These are phyloP conservation scores for Xerocomus amazonicus DNA, from an alignment of 1,284 basidiomycete species.

Conservation along the genomic window DNA sequence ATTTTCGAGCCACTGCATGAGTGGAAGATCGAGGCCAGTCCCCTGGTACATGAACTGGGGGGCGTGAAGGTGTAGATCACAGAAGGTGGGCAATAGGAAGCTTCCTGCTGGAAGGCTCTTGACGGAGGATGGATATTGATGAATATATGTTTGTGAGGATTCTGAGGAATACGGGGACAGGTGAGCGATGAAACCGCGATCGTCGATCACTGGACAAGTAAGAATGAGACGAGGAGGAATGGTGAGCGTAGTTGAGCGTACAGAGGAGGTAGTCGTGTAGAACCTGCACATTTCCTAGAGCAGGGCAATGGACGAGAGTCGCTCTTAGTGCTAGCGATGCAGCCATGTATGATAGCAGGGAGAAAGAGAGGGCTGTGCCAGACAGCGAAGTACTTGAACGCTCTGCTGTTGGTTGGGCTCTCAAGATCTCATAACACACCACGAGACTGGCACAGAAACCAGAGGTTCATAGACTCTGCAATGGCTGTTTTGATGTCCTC, in stretches of 20 bases:
- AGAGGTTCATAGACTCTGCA: too few relatives aligned
- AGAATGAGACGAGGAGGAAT: constrained; percentile 5
- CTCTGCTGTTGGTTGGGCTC: too few relatives aligned
- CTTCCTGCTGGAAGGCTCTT: constrained; percentile 46
- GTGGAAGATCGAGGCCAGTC: constrained; percentile 75
- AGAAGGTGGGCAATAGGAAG: constrained; percentile 75
- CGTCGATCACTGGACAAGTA: constrained; percentile 43
- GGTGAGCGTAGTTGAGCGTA: constrained; percentile 19
- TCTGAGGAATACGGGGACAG: constrained; percentile 39
- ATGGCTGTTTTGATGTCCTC: too few relatives aligned
- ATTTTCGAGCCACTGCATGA: constrained; percentile 79
- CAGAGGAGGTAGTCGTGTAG: constrained; percentile 57
- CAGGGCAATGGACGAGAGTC: constrained; percentile 56
- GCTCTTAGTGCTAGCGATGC: constrained; percentile 37
- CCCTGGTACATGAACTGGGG: constrained; percentile 86
- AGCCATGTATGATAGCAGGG: constrained; percentile 9
- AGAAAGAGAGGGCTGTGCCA: not conserved
- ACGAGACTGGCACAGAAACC: too few relatives aligned
- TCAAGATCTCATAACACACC: too few relatives aligned
- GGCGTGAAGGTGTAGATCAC: constrained; percentile 80
- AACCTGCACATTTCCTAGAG: constrained; percentile 50
- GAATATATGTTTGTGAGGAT: constrained; percentile 35
- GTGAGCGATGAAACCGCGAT: constrained; percentile 53
- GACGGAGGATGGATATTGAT: constrained; percentile 20
- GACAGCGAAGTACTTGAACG: too few relatives aligned